These are phyloP conservation scores for carrot (Daucus carota) DNA, from an alignment of 129 eudicot genomes.

Conservation along the genomic window DNA sequence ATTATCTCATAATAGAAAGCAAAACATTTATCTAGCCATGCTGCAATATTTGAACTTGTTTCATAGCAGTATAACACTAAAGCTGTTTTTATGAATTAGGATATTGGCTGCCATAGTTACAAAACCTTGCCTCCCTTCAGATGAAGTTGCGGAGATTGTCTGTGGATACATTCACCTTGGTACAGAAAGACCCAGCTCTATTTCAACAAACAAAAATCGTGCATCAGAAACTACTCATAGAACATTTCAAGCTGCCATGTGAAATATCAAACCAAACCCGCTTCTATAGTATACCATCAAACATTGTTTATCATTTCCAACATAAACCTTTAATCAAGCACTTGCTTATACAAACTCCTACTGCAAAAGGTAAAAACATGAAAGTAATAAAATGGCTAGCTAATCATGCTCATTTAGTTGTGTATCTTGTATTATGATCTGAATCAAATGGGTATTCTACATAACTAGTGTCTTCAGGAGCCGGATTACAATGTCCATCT, in stretches of 20 bases:
- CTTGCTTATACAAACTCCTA: not conserved
- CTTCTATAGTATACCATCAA: not conserved
- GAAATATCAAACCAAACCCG: not conserved
- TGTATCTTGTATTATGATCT: slow-evolving; percentile 5
- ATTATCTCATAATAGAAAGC: not conserved
- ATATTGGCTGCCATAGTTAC: slow-evolving; percentile 21
- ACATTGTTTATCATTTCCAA: not conserved
- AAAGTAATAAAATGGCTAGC: not conserved
- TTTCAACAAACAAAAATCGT: slow-evolving; percentile 34
- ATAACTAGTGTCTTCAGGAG: slow-evolving; percentile 18
- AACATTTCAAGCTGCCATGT: not conserved
- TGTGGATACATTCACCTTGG: slow-evolving; percentile 77
- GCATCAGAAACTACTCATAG: slow-evolving; percentile 32
- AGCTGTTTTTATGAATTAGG: slow-evolving; percentile 24
- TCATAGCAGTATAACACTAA: slow-evolving; percentile 2
- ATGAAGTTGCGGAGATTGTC: slow-evolving; percentile 12
- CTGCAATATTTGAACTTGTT: not conserved
- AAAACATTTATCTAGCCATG: not conserved
- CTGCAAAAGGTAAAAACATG: not conserved
- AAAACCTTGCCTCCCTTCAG: slow-evolving; percentile 38
- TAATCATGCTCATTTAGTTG: not conserved
- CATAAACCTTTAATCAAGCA: not conserved
- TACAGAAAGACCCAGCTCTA: slow-evolving; percentile 89
- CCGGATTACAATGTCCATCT: slow-evolving; percentile 55
- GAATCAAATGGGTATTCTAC: slow-evolving; percentile 13